phyloP scores from a whole-genome alignment of 2,329 filamentous ascomycete species.

The Orbilia oligospora region DNA sequence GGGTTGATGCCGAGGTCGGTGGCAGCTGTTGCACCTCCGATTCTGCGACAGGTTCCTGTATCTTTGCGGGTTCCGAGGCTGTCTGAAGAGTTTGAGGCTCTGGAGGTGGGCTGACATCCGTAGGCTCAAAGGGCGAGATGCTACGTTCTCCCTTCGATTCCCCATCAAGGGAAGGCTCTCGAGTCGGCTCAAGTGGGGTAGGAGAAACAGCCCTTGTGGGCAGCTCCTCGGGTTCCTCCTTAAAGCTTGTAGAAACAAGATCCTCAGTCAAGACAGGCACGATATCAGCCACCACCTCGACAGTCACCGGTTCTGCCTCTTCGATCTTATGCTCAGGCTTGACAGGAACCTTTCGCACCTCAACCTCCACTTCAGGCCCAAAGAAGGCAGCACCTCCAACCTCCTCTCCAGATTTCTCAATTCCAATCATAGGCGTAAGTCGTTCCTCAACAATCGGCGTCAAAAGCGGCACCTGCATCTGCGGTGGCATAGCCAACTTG shows the following conservation, averaged over 20 bases:
- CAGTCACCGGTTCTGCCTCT: not conserved
- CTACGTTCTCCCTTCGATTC: not conserved
- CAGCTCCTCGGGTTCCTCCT: not conserved
- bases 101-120: not conserved
- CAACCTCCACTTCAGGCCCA: not conserved
- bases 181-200: not conserved
- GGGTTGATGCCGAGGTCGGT: not conserved
- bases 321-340: not conserved
- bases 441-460: conserved; percentile 47
- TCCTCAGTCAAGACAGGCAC: not conserved
- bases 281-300: not conserved
- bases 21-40: not conserved
- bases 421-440: conserved; percentile 15
- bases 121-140: not conserved
- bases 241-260: not conserved
- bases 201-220: not conserved
- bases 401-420: not conserved
- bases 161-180: not conserved
- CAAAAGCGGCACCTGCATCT: conserved; percentile 23
- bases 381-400: not conserved
- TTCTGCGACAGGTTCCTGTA: not conserved
- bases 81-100: not conserved
- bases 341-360: too few species aligned
- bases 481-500: conserved; percentile 6
- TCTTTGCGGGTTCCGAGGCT: not conserved